Evolutionary conservation across 1,284 basidiomycete species (phyloP), one percentile per base, ranked within the genome.

Genomic region (Baeospora myosura): DNA sequence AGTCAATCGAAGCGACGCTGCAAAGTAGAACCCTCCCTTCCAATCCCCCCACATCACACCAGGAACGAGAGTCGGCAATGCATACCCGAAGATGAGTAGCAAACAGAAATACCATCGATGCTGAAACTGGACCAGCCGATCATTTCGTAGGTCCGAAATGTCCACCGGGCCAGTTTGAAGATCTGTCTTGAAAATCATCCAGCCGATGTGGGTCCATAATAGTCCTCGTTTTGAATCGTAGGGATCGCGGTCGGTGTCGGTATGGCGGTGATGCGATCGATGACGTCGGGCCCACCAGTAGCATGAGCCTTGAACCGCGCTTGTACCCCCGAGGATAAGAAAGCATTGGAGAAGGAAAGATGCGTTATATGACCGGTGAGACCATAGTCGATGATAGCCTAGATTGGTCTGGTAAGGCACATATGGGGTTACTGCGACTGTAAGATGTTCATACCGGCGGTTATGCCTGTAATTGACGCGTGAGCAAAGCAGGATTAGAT

Each of bases 271-370:
- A 61, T 89, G 85, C 12, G 87, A 85, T 49, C 87, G 81, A 65
- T 90, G 86, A 42, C 85, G 86, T 35, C 86, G 74, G 18, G 78
- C 78, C 88, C 87, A 89, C 87, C 87, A 89, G 55, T 78, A 76
- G 64, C 88, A 87, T 11, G 84, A 86, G 14, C 87, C 86, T 57
- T 89, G 72, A 31, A 87, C 84, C 7, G 87, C 82, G 47, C 84
- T 87, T 0, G 81, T 75, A 26, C 87, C 88, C 5, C 78, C 72
- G 18, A 81, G 52, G 5, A 82, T 79, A 36, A 89, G 74, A 52
- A 71, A 65, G 58, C 80, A 86, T 56, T 88, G 74, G 3, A 90
- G 63, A 1, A 78, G 76, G 45, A 62, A 66, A 7, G 77, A 75
- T 17, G 86, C 87, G 55, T 87, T 88, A 63, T 88, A 89, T 0